Conservation (phyloP, 768 basidiomycete species). For the Collybiopsis confluens region DNA sequence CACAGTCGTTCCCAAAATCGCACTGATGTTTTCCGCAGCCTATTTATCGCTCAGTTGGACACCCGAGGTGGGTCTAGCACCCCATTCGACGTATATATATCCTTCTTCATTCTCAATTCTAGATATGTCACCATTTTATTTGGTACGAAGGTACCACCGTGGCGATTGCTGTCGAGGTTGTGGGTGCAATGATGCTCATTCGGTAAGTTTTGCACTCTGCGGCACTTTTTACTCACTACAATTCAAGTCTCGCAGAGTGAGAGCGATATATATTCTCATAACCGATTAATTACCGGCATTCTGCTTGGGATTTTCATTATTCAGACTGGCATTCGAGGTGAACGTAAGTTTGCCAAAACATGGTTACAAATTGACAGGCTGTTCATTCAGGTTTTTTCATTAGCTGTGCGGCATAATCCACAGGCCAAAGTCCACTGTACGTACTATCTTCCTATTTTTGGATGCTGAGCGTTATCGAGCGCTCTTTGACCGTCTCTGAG, state of each 20-base stretch:
- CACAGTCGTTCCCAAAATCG: neutral
- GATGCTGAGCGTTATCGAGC: neutral
- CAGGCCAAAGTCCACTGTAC: neutral
- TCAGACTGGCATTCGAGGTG: neutral
- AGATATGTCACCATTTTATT: constrained; percentile 2
- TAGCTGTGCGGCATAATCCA: neutral
- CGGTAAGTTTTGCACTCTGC: neutral
- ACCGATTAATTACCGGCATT: neutral
- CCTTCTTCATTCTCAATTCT: neutral
- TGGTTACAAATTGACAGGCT: no score
- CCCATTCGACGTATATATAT: neutral
- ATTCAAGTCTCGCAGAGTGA: neutral
- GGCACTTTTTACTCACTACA: neutral
- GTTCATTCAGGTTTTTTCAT: neutral
- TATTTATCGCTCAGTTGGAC: constrained; percentile 1
- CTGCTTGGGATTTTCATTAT: neutral
- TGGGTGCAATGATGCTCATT: constrained; percentile 1
- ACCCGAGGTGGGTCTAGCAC: neutral
- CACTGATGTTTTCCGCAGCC: neutral
- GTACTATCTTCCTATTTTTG: neutral
- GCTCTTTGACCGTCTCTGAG: neutral
- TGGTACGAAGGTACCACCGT: neutral
- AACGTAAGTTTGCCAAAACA: no score
- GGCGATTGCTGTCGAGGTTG: neutral
- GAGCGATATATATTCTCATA: neutral